Evolutionary conservation across 208 protist species (phyloP), one percentile per base, ranked within the genome.

Genomic region (Acanthamoeba divionensis): DNA sequence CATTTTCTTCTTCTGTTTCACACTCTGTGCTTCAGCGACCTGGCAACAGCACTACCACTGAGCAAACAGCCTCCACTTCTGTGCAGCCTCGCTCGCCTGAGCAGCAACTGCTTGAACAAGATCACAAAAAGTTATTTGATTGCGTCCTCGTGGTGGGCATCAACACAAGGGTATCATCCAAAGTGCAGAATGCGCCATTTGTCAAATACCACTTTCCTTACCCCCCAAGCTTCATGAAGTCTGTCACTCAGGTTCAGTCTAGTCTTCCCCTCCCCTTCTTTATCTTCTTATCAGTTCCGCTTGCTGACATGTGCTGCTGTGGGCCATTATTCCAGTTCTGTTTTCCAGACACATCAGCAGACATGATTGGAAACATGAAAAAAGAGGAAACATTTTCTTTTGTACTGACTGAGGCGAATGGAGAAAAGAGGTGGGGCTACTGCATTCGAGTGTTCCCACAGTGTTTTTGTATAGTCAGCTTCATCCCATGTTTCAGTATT

Each of bases 401-500:
- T 31, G 80, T 88, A 8, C 41, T 88, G n/a, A 88, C 80, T 31
- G 80, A 88, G 57, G 38, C 36, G 45, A 69, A 88, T 29, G 80
- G 80, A 36, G 80, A 88, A 47, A 88, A 88, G 80, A 36, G 80
- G 38, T 88, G 80, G 80, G 80, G 80, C 50, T 88, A 88, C 60
- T 88, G 80, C 57, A 36, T 57, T 6, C 52, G 80, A 8, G 36
- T 88, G 38, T 71, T 88, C 38, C 80, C 52, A 26, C 55, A 88
- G 41, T 88, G 80, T 62, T 88, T 71, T 52, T 88, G 80, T 21
- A 69, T 88, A 18, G 36, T 88, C 21, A 88, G 80, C 41, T 88
- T 47, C 57, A 41, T 88, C 18, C 80, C 80, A 41, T 88, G 80
- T 33, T 88, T 88, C 80, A 55, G n/a, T 62, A 88, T 88, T 62